Evolutionary conservation across 1,139 yeast species (phyloP), one percentile per base, ranked within the genome.

Genomic region (Neolecta irregularis): DNA sequence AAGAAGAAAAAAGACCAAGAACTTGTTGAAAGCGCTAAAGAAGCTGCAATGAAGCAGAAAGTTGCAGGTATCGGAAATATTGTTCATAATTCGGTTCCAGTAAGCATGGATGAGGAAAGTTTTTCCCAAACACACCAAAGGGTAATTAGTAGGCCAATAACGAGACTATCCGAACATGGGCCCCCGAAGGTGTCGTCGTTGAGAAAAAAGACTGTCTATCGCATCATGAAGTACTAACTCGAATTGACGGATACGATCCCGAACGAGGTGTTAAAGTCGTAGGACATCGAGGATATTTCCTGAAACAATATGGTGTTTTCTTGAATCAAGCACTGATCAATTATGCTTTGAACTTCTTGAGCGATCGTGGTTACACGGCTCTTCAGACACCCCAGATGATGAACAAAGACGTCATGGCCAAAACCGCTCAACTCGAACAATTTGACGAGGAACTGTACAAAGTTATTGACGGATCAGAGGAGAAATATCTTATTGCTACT

Each of bases 381-480:
- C 68, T 88, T 59, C 98, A 88, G 65, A 93, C 98, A 11, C 99
- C 99, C 40, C 95, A 88, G 35, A 85, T 88, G 98, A 83, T 91
- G 95, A 91, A 91, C 72, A 88, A 88, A 65, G 98, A 88, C 41
- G 93, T 81, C 41, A 88, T 88, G 99, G 96, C 98, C 48, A 85
- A 81, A 63, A 88, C 99, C 45, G 99, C 98, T 3, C 98, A 88
- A 64, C 72, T 88, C 56, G 83, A 95, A 24, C 91, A 91, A 56
- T 88, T 91, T 52, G 99, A 88, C 57, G 98, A 88, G 65, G 98
- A 88, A 61, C 69, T 88, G 51, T 88, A 88, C 65, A 88, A 88
- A 63, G 96, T 91, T 39, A 64, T 79, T 41, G 99, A 88, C 54
- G 99, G 99, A 51, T 83, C 77, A 35, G 98, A 88, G 53, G 98